A percentile compares a stretch with the other conserved stretches of the same genome.
Evolutionary conservation across 257 asterid species (phyloP).

Genomic region (Mitragyna speciosa): DNA sequence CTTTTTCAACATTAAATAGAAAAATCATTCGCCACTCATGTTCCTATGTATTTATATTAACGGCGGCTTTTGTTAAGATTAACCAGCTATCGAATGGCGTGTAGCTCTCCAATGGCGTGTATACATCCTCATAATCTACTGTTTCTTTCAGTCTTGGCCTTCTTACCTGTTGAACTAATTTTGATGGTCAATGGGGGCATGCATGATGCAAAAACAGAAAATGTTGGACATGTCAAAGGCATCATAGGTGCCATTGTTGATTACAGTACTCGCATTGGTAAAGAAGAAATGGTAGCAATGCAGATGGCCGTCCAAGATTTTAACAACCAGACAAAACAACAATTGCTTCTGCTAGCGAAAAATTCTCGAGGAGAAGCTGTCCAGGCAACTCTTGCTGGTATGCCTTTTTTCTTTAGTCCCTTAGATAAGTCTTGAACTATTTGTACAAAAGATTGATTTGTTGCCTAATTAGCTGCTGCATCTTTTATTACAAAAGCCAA

Average conservation of each 20-base stretch:
- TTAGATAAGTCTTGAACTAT: background rate
- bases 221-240: background rate
- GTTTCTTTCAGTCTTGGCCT: slow-evolving; percentile 4
- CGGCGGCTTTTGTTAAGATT: too few relatives aligned
- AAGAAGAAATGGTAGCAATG: slow-evolving; percentile 39
- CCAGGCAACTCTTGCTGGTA: slow-evolving; percentile 42
- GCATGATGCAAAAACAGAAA: background rate
- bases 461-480: background rate
- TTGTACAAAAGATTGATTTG: background rate
- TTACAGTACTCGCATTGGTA: slow-evolving; percentile 29
- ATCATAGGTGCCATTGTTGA: slow-evolving; percentile 38
- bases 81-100: too few relatives aligned
- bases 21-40: too few relatives aligned
- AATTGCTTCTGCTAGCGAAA: slow-evolving; percentile 10
- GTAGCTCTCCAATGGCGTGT: too few relatives aligned
- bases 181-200: background rate
- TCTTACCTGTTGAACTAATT: background rate
- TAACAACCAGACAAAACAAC: slow-evolving; percentile 12
- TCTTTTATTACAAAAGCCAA: too few relatives aligned
- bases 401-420: background rate
- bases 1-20: too few relatives aligned
- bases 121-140: background rate
- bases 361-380: slow-evolving; percentile 30
- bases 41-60: too few relatives aligned
- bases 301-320: slow-evolving; percentile 34